Evolutionary conservation across 441 rosid genomes (phyloP).

Genomic region (Rhodomyrtus psidioides): DNA sequence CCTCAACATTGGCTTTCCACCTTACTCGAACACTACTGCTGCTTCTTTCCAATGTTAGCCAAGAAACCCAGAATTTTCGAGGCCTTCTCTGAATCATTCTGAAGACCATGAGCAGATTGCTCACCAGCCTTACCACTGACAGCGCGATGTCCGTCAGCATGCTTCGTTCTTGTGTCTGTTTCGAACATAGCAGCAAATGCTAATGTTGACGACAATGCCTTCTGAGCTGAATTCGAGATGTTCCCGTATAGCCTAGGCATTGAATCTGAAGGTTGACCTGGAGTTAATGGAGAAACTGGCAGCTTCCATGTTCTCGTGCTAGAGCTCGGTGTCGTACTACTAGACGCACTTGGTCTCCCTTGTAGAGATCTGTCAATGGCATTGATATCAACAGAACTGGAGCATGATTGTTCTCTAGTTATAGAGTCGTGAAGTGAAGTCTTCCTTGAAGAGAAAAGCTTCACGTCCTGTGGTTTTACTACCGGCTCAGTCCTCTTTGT

Average conservation of each 20-base stretch:
- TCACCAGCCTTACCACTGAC: conserved; percentile 3
- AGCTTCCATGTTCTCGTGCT: conserved; percentile 8
- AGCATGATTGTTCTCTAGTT: conserved; percentile 2
- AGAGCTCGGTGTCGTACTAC: conserved; percentile 1
- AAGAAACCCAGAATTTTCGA: conserved; percentile 49
- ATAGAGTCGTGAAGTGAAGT: background rate
- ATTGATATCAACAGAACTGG: background rate
- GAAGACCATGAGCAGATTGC: conserved; percentile 13
- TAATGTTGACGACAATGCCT: conserved; percentile 44
- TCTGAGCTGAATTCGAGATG: conserved; percentile 32
- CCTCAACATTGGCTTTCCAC: background rate
- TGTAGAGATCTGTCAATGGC: conserved; percentile 10
- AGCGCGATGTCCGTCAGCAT: background rate
- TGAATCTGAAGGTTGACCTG: conserved; percentile 21
- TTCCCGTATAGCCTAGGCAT: conserved; percentile 14
- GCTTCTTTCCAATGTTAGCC: conserved; percentile 26
- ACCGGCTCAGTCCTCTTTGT: conserved; percentile 11
- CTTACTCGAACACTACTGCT: background rate
- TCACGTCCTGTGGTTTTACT: background rate
- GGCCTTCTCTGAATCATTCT: conserved; percentile 24
- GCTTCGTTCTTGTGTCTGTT: conserved; percentile 33
- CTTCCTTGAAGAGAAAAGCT: conserved; percentile 3
- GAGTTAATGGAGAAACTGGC: conserved; percentile 6
- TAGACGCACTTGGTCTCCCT: conserved; percentile 11
- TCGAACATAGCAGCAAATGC: conserved; percentile 57